Evolutionary conservation across 1,139 yeast genomes (phyloP).

Genomic region (Protomyces inouyei): DNA sequence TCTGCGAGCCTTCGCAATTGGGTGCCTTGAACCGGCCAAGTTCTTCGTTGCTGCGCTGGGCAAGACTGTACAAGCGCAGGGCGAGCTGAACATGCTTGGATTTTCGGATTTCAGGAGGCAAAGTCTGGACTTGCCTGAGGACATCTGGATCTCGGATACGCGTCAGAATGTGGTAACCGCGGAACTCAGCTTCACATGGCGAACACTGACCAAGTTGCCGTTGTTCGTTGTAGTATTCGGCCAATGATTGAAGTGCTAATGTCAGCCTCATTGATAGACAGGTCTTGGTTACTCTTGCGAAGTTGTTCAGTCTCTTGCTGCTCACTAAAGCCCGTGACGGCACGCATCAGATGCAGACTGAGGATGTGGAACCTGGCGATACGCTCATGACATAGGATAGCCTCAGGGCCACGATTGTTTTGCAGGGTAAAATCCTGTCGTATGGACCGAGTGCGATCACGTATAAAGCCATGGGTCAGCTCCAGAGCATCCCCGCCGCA

Average conservation of each 20-base stretch:
- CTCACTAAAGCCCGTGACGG: conserved; percentile 71
- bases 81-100: conserved; percentile 66
- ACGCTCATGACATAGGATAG: conserved; percentile 84
- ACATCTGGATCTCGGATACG: conserved; percentile 81
- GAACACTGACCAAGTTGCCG: conserved; percentile 62
- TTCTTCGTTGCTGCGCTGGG: conserved; percentile 54
- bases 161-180: conserved; percentile 78
- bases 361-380: conserved; percentile 85
- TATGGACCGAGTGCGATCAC: conserved; percentile 98
- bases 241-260: conserved; percentile 70
- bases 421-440: conserved; percentile 97
- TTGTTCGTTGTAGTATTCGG: conserved; percentile 81
- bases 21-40: conserved; percentile 54
- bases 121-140: conserved; percentile 65
- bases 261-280: conserved; percentile 4
- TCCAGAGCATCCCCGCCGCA: conserved; percentile 22
- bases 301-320: conserved; percentile 95
- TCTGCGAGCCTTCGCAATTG: conserved; percentile 57
- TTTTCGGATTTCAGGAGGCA: conserved; percentile 56
- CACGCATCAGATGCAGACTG: conserved; percentile 81
- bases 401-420: conserved; percentile 88
- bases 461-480: conserved; percentile 87
- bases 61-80: conserved; percentile 58
- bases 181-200: conserved; percentile 88
- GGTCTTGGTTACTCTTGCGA: conserved; percentile 48